phyloP scores from a whole-genome alignment of 2,329 filamentous ascomycete genomes.

The Fusarium metavorans region DNA sequence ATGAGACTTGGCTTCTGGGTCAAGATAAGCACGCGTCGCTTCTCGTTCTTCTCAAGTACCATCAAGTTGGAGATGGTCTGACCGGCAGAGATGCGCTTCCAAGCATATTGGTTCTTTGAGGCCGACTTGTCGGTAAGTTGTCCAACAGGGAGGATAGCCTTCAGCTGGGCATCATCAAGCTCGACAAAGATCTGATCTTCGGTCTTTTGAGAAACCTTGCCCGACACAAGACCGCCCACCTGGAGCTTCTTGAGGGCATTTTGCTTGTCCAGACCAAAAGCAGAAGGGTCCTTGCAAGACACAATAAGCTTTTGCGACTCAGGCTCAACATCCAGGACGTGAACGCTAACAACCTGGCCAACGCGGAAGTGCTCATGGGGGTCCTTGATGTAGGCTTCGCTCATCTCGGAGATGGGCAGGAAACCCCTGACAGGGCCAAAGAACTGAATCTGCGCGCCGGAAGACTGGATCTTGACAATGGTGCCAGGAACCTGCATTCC shows the following conservation, averaged over 20 bases:
- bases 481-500: conserved; percentile 88
- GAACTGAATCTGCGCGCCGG: conserved; percentile 92
- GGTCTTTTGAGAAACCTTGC: conserved; percentile 84
- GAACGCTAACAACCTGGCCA: conserved; percentile 92
- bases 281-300: conserved; percentile 90
- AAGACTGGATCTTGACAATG: conserved; percentile 81
- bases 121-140: conserved; percentile 88
- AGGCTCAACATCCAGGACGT: conserved; percentile 83
- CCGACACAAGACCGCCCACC: conserved; percentile 80
- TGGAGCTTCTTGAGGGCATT: conserved; percentile 79
- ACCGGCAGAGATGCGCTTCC: conserved; percentile 86
- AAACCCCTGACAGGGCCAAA: conserved; percentile 88
- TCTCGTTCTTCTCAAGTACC: conserved; percentile 86
- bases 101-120: conserved; percentile 79
- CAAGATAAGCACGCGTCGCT: conserved; percentile 79
- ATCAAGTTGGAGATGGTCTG: conserved; percentile 86
- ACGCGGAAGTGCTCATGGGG: conserved; percentile 88
- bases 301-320: conserved; percentile 81
- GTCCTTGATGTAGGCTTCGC: conserved; percentile 93
- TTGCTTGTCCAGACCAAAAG: conserved; percentile 81
- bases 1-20: conserved; percentile 87
- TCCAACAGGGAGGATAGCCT: conserved; percentile 79
- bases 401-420: conserved; percentile 96
- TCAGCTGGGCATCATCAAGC: conserved; percentile 78
- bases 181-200: conserved; percentile 83